phyloP scores from a whole-genome alignment of 139 green algal species.

The Chlorella sorokiniana region DNA sequence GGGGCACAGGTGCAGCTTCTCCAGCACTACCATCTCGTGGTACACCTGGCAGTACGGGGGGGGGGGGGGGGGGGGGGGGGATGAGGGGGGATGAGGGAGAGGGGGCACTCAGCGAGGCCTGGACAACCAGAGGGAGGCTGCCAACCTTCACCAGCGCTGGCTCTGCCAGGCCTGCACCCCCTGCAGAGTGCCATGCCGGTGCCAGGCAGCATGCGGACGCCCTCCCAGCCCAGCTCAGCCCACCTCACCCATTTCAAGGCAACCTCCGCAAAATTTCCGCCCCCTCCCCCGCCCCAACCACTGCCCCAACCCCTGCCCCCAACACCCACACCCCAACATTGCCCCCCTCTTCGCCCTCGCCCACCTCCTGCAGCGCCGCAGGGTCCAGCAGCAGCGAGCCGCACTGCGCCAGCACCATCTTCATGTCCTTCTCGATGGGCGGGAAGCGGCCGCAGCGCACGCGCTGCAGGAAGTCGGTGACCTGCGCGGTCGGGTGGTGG shows the following conservation, averaged over 20 bases:
- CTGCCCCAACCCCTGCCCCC: background rate
- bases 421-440: slow-evolving; percentile 77
- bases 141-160: too few species aligned
- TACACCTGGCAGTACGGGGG: slow-evolving; percentile 38
- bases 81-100: too few species aligned
- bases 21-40: slow-evolving; percentile 69
- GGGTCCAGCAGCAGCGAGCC: slow-evolving; percentile 77
- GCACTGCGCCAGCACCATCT: slow-evolving; percentile 79
- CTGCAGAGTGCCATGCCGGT: too few species aligned
- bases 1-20: slow-evolving; percentile 51
- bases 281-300: too few species aligned
- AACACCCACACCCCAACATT: background rate
- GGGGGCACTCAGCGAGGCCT: too few species aligned
- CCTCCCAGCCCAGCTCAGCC: too few species aligned
- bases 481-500: slow-evolving; percentile 27
- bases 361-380: slow-evolving; percentile 46
- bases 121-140: too few species aligned
- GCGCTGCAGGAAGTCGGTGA: slow-evolving; percentile 77
- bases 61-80: slow-evolving; percentile 9
- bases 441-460: slow-evolving; percentile 66
- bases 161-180: too few species aligned
- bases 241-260: too few species aligned
- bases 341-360: background rate
- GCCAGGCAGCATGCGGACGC: too few species aligned
- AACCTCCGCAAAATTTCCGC: too few species aligned